Evolutionary conservation across 257 asterid species (phyloP).

Genomic region (Rubia yunnanensis): DNA sequence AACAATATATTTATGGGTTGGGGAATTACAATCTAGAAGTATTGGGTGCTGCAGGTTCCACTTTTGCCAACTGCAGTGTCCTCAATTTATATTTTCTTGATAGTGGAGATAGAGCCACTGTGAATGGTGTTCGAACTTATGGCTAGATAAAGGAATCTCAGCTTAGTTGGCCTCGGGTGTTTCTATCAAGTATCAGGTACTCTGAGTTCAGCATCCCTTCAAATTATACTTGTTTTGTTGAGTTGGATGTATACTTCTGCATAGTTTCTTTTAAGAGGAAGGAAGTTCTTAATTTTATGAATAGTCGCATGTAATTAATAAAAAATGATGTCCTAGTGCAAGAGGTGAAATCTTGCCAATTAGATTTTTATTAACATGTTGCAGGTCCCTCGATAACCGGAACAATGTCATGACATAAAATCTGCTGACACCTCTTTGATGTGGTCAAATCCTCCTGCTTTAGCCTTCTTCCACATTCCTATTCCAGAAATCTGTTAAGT

Average conservation of each 20-base stretch:
- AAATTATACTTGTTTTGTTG: neutral
- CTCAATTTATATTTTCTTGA: constrained; percentile 82
- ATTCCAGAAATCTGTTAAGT: constrained; percentile 79
- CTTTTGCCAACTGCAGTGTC: constrained; percentile 51
- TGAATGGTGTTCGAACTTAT: constrained; percentile 63
- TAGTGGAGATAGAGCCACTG: constrained; percentile 82
- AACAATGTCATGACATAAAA: constrained; percentile 20
- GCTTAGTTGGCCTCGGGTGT: constrained; percentile 66
- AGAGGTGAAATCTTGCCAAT: constrained; percentile 14
- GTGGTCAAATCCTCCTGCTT: constrained; percentile 34
- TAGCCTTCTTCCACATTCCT: constrained; percentile 93
- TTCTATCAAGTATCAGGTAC: constrained; percentile 50
- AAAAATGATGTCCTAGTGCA: neutral
- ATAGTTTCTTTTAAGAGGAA: no score
- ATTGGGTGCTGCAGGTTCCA: constrained; percentile 69
- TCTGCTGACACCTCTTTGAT: constrained; percentile 5
- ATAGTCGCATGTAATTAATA: neutral
- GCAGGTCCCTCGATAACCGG: constrained; percentile 58
- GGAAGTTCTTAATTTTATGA: neutral
- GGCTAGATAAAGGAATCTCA: constrained; percentile 95
- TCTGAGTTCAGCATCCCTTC: neutral
- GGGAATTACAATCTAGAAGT: constrained; percentile 79
- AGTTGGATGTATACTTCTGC: neutral
- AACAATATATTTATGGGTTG: constrained; percentile 56
- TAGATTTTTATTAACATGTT: constrained; percentile 36